Evolutionary conservation across 768 basidiomycete species (phyloP), one percentile per base, ranked within the genome.

Genomic region (Gloeostereum incarnatum): DNA sequence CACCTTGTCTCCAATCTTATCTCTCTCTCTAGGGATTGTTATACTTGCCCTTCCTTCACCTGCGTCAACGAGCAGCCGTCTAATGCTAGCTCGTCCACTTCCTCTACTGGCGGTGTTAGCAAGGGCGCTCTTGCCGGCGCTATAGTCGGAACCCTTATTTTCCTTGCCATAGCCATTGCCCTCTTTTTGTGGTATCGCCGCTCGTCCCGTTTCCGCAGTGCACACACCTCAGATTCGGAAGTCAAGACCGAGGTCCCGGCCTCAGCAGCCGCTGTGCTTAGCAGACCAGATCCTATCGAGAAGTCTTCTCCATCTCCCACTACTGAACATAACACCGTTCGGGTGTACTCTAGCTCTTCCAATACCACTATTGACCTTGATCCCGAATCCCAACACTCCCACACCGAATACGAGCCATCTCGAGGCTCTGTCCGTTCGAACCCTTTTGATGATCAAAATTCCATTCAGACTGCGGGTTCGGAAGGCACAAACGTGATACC

Each of bases 401-500:
- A 32, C 35, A 29, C 42, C 39, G 31, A 54, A 38, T 50, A 55
- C 40, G 49, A 50, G 47, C 34, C 47, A 35, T 54, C 48, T 40
- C 57, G 36, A 35, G 47, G 40, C 4, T 68, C 63, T 7, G 38
- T 50, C 3, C 62, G 60, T 19, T 65, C 62, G 36, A 86, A 89
- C 62, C 86, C 86, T 17, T 90, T 89, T 57, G 73, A 75, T 30
- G 86, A 90, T 49, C 61, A 58, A 19, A 75, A 81, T 34, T 89
- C 86, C 26, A 90, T 90, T 42, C 82, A 85, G 57, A 90, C 87
- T 20, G 75, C 79, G n/a, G 70, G 75, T 31, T 81, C 85, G 10
- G 80, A 84, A 52, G 74, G 75, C 30, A 84, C 87, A 17, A 90
- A 90, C 48, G 86, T 88, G 46, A 90, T 90, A 41, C 86, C 86